Evolutionary conservation across 179 eudicot genomes (phyloP).

Genomic region (Silene vulgaris): DNA sequence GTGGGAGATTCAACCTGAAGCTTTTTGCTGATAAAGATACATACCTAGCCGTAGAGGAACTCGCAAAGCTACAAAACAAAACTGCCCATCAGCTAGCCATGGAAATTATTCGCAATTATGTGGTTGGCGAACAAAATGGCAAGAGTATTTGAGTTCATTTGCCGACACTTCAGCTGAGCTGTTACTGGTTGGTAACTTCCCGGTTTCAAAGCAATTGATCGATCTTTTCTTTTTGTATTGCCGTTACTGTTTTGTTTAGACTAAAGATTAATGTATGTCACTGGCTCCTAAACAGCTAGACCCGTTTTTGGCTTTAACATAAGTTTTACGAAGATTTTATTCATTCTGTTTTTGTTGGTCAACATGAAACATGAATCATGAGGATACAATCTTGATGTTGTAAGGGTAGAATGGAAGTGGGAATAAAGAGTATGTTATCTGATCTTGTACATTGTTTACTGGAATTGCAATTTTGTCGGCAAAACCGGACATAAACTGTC

Average conservation of each 20-base stretch:
- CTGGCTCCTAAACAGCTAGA: neutral
- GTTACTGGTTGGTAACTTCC: conserved; percentile 20
- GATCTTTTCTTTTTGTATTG: neutral
- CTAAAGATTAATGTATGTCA: neutral
- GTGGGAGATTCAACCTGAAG: conserved; percentile 52
- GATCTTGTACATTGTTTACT: too few relatives aligned
- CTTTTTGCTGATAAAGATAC: conserved; percentile 75
- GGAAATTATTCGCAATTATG: conserved; percentile 69
- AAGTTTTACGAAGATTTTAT: neutral
- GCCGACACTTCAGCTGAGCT: conserved; percentile 20
- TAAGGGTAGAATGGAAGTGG: too few relatives aligned
- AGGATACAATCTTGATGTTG: too few relatives aligned
- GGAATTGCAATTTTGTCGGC: too few relatives aligned
- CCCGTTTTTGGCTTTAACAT: conserved; percentile 19
- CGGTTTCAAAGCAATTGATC: neutral
- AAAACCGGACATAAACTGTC: too few relatives aligned
- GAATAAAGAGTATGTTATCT: too few relatives aligned
- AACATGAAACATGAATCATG: too few relatives aligned
- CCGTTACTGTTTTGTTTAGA: neutral
- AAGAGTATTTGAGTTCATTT: conserved; percentile 29
- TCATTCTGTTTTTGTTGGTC: neutral
- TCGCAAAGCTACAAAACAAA: conserved; percentile 68
- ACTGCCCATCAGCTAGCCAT: conserved; percentile 76
- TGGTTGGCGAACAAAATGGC: conserved; percentile 66
- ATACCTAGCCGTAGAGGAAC: conserved; percentile 56